Base-by-base conservation (phyloP, 1,284 basidiomycete species). In the Sparassis latifolia region DNA sequence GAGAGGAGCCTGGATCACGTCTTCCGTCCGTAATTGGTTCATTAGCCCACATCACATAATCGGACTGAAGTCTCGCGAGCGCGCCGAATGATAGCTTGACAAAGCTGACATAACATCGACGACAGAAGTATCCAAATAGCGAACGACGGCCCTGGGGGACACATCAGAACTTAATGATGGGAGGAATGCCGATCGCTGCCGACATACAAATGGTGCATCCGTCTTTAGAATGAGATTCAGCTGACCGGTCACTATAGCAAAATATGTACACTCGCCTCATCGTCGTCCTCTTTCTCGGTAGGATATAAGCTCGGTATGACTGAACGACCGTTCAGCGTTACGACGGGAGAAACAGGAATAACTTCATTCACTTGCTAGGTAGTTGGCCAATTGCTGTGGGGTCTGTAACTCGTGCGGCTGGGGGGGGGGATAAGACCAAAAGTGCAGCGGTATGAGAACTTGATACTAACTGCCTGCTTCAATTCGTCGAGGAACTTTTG, bases 71-170 rank as follows among this genome's bases (percentile, higher is more conserved):
- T 52, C 77, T 77, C 42, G 76, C 70, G 20, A 86, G 71, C 3
- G 83, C 87, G 48, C 76, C 72, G 56, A 84, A 87, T 0, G 87
- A 87, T 3, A 91, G 70, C 61, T 91, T 91, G 56, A 77, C 62
- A 64, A 84, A 90, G 58, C 77, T 83, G 46, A 88, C 72, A 54
- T 76, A 83, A 60, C 84, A 88, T 42, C 89, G 76, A 45, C 88
- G 82, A 58, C 77, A 81, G 58, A 90, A 90, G 58, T 80, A 86
- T 2, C 88, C 89, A 64, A 90, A 88, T 33, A 88, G 67, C 1
- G 89, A 91, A n/a, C 86, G 81, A 35, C 81, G 79, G 49, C 70
- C 69, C 83, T 84, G 58, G 10, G n/a, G 12, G 48, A 42, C n/a
- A 4, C 7, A 33, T 38, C 9, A 32, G 35, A 20, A 12, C 35